These are phyloP conservation scores for Cladobotryum protrusum DNA, from an alignment of 2,329 filamentous ascomycete species.

Conservation along the genomic window DNA sequence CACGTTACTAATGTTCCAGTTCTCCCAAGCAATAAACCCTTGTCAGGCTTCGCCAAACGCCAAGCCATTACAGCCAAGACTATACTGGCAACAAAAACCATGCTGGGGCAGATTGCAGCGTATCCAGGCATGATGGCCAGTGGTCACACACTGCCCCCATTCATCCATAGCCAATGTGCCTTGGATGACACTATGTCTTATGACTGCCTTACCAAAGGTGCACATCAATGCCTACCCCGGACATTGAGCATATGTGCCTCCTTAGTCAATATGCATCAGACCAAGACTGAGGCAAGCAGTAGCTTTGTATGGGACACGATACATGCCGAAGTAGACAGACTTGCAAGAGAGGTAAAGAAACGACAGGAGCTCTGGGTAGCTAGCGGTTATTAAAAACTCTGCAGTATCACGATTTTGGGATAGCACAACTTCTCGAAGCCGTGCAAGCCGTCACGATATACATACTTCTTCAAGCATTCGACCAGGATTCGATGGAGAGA, in stretches of 20 bases:
- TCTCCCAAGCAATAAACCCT: background rate
- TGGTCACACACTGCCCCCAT: conserved; percentile 14
- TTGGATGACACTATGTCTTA: conserved; percentile 3
- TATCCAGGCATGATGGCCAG: conserved; percentile 17
- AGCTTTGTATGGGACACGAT: conserved; percentile 16
- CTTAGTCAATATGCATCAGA: conserved; percentile 14
- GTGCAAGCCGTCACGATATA: conserved; percentile 12
- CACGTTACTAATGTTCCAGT: background rate
- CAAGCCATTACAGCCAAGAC: conserved; percentile 5
- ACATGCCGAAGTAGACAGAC: conserved; percentile 11
- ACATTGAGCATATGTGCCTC: conserved; percentile 13
- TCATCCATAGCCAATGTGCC: conserved; percentile 15
- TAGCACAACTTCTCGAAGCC: conserved; percentile 5
- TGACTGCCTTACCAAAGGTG: conserved; percentile 4
- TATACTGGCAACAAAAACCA: conserved; percentile 10
- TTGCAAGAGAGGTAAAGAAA: conserved; percentile 10
- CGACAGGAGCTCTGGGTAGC: too few relatives aligned
- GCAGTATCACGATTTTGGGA: too few relatives aligned
- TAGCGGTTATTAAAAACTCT: too few relatives aligned
- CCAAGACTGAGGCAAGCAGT: conserved; percentile 11
- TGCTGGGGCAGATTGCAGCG: conserved; percentile 15
- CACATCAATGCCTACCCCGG: conserved; percentile 14
- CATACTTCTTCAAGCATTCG: conserved; percentile 10
- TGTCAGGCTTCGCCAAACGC: conserved; percentile 8
- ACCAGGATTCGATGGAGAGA: conserved; percentile 4